phyloP scores from a whole-genome alignment of 2,329 filamentous ascomycete genomes.

The Aspergillus ruber region DNA sequence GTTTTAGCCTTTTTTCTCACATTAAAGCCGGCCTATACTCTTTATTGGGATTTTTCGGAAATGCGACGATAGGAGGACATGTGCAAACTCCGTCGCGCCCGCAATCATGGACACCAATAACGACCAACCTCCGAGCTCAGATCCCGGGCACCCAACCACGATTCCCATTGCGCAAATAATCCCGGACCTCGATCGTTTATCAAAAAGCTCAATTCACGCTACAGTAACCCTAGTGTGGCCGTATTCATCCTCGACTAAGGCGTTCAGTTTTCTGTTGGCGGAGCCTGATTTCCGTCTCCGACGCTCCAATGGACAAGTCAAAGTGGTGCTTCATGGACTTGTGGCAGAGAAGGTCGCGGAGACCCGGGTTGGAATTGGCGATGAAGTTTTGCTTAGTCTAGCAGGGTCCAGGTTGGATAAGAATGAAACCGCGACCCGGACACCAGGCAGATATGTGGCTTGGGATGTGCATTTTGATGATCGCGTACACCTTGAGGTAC shows the following conservation, averaged over 20 bases:
- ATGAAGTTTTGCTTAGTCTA: conserved; percentile 64
- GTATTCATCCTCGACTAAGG: conserved; percentile 69
- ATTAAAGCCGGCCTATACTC: too few species aligned
- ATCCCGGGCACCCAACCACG: conserved; percentile 16
- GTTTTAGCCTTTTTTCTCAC: not conserved
- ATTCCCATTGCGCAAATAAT: conserved; percentile 38
- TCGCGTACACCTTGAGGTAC: conserved; percentile 33
- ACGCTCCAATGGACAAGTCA: conserved; percentile 69
- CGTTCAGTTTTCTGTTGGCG: conserved; percentile 71
- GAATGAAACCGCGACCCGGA: conserved; percentile 45
- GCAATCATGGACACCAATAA: conserved; percentile 23
- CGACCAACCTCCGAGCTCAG: conserved; percentile 16
- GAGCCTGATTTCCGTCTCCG: conserved; percentile 80
- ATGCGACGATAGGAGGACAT: conserved; percentile 7
- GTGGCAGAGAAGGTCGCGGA: conserved; percentile 64
- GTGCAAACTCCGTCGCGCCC: conserved; percentile 9
- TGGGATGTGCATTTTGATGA: conserved; percentile 50
- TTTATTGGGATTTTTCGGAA: not conserved
- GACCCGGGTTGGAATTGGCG: conserved; percentile 67
- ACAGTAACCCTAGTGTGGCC: conserved; percentile 85
- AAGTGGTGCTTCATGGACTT: conserved; percentile 65
- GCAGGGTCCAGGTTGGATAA: conserved; percentile 60
- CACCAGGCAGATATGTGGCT: conserved; percentile 51
- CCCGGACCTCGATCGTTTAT: conserved; percentile 24
- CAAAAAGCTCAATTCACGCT: conserved; percentile 50